A percentile compares a stretch with the other conserved stretches of the same genome.
Conservation (phyloP, 73 alveolate species). For the Blepharisma japonicum region DNA sequence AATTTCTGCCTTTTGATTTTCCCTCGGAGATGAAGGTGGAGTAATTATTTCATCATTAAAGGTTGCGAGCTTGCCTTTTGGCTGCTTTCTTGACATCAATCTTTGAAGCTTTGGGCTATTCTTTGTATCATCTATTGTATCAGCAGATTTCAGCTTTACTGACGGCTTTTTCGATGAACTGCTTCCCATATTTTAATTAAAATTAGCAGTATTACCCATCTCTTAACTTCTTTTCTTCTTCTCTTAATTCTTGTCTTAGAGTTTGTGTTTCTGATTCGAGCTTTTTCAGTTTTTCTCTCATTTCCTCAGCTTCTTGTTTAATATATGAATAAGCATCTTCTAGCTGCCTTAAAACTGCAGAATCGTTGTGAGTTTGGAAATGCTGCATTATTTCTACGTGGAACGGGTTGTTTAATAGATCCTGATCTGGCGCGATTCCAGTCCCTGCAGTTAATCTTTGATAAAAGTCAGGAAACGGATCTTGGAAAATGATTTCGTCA, state of each 20-base stretch:
- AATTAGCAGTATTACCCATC: neutral
- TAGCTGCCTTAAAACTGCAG: neutral
- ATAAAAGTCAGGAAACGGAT: constrained; percentile 76
- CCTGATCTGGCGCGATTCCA: constrained; percentile 18
- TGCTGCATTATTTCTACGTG: neutral
- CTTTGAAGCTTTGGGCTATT: too few relatives aligned
- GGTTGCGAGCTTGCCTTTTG: too few relatives aligned
- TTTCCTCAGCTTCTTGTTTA: constrained; percentile 20
- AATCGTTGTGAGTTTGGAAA: constrained; percentile 1
- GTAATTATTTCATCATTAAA: too few relatives aligned
- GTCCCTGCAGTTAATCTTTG: constrained; percentile 39
- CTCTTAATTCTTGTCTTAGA: constrained; percentile 24
- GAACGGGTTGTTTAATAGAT: neutral
- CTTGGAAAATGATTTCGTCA: constrained; percentile 91
- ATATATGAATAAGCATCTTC: constrained; percentile 17
- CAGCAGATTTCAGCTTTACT: too few relatives aligned
- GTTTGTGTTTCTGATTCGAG: constrained; percentile 9
- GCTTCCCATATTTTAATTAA: neutral
- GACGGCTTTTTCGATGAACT: too few relatives aligned
- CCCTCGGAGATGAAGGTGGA: too few relatives aligned
- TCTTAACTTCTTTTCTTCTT: constrained; percentile 11
- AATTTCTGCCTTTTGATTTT: too few relatives aligned
- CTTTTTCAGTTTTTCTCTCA: constrained; percentile 4
- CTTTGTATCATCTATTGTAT: too few relatives aligned
- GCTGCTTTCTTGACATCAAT: too few relatives aligned